Evolutionary conservation across 2,329 filamentous ascomycete genomes (phyloP), one percentile per base, ranked within the genome.

Genomic region (Erysiphe neolycopersici): DNA sequence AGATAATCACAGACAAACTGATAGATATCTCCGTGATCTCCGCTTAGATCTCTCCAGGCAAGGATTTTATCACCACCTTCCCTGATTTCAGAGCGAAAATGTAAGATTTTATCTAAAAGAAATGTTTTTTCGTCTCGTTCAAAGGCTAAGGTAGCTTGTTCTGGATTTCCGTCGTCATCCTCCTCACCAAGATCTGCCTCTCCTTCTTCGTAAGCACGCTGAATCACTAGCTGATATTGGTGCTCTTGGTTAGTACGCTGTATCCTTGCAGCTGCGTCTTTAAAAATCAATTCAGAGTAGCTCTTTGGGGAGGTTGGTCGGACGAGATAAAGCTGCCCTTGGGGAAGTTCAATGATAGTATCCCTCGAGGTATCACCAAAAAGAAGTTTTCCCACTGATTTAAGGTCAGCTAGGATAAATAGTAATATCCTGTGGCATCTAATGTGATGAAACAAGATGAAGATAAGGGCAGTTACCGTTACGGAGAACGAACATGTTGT

Each of bases 71-170:
- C 80, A 18, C 79, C 80, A 33, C 73, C 75, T 49, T 83, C 74
- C 49, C 85, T 71, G 49, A 79, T 71, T 58, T 91, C 82, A 38
- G 82, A 79, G 45, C 87, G 77, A 55, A 98, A 83, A 56, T 82
- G 82, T 33, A 98, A 67, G 44, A 74, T 73, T 59, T 94, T 79
- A 69, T 95, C 87, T n/a, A 98, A 75, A 41, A 95, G 62, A 58
- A 95, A 98, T 0, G 79, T 87, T 65, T 93, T 94, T 63, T 98
- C 89, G 76, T 98, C 91, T 53, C 84, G 82, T 55, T 94, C 85
- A 19, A 67, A 65, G 26, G 68, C 68, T 44, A 89, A 66, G n/a
- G 71, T 73, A 55, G 87, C 81, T 38, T 73, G 69, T 46, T 73
- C 78, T 41, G 70, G 76, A 62, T 92, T 80, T 49, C 87, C 82